Conservation (phyloP, 257 asterid genomes). For the Ballota nigra region DNA sequence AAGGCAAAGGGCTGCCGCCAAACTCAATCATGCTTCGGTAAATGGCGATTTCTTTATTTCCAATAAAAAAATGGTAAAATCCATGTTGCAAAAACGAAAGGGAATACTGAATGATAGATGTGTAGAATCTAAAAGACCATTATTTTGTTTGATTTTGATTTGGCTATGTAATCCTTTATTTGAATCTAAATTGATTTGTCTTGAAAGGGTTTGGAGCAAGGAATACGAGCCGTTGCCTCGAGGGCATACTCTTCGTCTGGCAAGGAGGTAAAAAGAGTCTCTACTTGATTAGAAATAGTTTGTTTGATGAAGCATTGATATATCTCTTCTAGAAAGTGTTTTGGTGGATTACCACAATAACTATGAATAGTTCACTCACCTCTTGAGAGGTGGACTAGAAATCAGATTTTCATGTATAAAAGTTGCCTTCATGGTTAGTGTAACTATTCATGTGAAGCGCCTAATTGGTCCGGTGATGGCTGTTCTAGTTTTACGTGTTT, state of each 20-base stretch:
- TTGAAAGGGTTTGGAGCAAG: slow-evolving; percentile 46
- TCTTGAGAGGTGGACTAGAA: neutral
- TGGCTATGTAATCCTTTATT: neutral
- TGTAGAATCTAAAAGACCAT: neutral
- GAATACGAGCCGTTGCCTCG: slow-evolving; percentile 52
- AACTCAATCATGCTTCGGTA: slow-evolving; percentile 51
- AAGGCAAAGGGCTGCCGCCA: slow-evolving; percentile 39
- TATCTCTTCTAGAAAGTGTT: neutral
- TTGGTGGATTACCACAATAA: no score
- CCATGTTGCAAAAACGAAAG: neutral
- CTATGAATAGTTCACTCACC: neutral
- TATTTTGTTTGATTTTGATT: neutral
- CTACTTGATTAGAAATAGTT: neutral
- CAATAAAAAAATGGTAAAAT: neutral
- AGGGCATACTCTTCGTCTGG: slow-evolving; percentile 66
- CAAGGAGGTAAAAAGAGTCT: slow-evolving; percentile 51
- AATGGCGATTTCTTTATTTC: neutral
- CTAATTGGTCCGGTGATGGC: neutral
- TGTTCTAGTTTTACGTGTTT: neutral
- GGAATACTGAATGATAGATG: neutral
- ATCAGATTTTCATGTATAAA: neutral
- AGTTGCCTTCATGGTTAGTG: neutral
- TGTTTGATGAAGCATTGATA: neutral
- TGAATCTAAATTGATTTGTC: slow-evolving; percentile 7
- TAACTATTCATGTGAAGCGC: neutral